A percentile compares a stretch with the other conserved stretches of the same genome.
These are phyloP conservation scores for Scedosporium dehoogii DNA, from an alignment of 2,329 filamentous ascomycete species.

Conservation along the genomic window DNA sequence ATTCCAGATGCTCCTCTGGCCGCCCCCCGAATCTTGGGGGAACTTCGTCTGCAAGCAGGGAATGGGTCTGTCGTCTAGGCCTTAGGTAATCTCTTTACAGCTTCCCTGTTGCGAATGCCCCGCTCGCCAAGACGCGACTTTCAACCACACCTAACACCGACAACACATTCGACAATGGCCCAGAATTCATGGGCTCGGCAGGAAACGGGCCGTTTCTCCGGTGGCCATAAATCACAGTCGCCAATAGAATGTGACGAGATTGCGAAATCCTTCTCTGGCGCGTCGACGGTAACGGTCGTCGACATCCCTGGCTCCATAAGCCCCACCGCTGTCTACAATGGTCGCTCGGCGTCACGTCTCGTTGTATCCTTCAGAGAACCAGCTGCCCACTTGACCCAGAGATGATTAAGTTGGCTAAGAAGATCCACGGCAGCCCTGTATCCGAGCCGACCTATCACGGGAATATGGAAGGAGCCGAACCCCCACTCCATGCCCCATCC, in stretches of 20 bases:
- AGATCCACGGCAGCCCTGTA: constrained; percentile 17
- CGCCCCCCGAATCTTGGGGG: too few relatives aligned
- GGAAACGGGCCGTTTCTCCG: not conserved
- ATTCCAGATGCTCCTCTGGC: too few relatives aligned
- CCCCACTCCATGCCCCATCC: constrained; percentile 9
- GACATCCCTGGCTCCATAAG: constrained; percentile 19
- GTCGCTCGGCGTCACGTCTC: constrained; percentile 8
- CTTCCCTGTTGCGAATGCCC: too few relatives aligned
- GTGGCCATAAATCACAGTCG: constrained; percentile 13
- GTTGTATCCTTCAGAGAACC: not conserved
- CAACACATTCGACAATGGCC: not conserved
- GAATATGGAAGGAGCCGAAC: constrained; percentile 15
- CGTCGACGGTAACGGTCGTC: constrained; percentile 12
- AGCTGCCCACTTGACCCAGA: not conserved
- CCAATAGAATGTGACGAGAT: constrained; percentile 15
- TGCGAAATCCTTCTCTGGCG: constrained; percentile 12
- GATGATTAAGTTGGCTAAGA: constrained; percentile 14
- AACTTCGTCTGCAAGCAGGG: too few relatives aligned
- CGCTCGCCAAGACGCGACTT: too few relatives aligned
- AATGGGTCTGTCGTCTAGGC: too few relatives aligned
- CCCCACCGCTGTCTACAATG: constrained; percentile 17
- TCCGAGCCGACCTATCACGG: constrained; percentile 15
- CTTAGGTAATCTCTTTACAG: too few relatives aligned
- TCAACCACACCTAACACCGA: not conserved
- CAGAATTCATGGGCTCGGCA: constrained; percentile 1